These are phyloP conservation scores for Nidula microcarpa DNA, from an alignment of 768 basidiomycete genomes.

Conservation along the genomic window DNA sequence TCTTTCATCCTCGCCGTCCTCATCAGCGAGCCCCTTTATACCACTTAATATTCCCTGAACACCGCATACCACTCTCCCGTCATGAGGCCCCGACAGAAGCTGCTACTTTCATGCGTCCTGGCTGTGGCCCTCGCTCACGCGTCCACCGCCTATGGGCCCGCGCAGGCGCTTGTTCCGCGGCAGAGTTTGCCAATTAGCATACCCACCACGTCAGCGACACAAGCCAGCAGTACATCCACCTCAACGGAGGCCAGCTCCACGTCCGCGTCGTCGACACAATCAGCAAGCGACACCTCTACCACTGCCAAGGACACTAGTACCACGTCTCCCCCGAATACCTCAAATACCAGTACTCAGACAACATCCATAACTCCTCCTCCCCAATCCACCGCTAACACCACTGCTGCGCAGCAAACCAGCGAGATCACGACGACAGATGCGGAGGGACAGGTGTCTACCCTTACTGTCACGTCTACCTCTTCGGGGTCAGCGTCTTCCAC, in stretches of 20 bases:
- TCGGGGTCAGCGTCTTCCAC: conserved; percentile 9
- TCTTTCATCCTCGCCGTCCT: conserved; percentile 3
- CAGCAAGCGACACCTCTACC: conserved; percentile 8
- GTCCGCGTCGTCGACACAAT: conserved; percentile 6
- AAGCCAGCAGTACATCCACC: conserved; percentile 6
- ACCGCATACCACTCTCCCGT: too few species aligned
- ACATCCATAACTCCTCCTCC: conserved; percentile 6
- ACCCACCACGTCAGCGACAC: conserved; percentile 1
- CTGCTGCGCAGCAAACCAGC: conserved; percentile 5
- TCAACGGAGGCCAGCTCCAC: conserved; percentile 5
- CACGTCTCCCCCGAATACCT: not conserved
- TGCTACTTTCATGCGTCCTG: conserved; percentile 21
- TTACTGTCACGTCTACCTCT: conserved; percentile 17
- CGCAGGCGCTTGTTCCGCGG: conserved; percentile 2
- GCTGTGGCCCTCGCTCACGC: conserved; percentile 14
- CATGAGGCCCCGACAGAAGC: conserved; percentile 20
- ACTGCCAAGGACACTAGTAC: conserved; percentile 8
- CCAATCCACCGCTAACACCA: conserved; percentile 3
- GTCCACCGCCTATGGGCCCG: conserved; percentile 9
- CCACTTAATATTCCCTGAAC: not conserved
- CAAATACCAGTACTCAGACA: conserved; percentile 10
- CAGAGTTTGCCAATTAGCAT: not conserved
- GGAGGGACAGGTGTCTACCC: conserved; percentile 16
- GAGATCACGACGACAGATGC: conserved; percentile 10
- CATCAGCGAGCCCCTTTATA: conserved; percentile 1